Evolutionary conservation across 2,329 filamentous ascomycete genomes (phyloP).

Genomic region (Hypoxylon sp.): DNA sequence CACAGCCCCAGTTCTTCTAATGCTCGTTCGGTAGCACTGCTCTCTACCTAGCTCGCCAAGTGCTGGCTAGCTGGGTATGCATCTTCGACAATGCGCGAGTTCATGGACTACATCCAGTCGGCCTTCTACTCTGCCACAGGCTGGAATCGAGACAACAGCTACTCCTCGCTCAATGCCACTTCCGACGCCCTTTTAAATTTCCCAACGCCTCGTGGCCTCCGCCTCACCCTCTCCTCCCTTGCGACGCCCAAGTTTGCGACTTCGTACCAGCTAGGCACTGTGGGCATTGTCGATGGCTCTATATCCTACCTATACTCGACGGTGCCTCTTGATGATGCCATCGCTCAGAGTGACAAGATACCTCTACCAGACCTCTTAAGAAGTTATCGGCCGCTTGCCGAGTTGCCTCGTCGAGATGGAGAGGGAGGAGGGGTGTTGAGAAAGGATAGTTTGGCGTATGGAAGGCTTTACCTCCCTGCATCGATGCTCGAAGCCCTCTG

Average conservation of each 20-base stretch:
- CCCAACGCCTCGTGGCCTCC: slow-evolving; percentile 84
- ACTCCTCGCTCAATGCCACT: slow-evolving; percentile 87
- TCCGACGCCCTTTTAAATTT: slow-evolving; percentile 91
- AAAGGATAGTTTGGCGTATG: slow-evolving; percentile 77
- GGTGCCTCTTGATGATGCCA: slow-evolving; percentile 76
- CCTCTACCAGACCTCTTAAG: slow-evolving; percentile 83
- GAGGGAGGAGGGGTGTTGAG: slow-evolving; percentile 38
- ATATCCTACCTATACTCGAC: slow-evolving; percentile 97
- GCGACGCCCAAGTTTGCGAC: slow-evolving; percentile 94
- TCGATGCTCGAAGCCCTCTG: slow-evolving; percentile 90
- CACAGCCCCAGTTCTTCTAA: slow-evolving; percentile 13
- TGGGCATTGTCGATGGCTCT: slow-evolving; percentile 95
- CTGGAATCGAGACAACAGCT: slow-evolving; percentile 94
- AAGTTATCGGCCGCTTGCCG: slow-evolving; percentile 85
- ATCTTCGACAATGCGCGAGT: slow-evolving; percentile 81
- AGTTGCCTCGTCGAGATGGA: slow-evolving; percentile 60
- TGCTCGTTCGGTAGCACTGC: slow-evolving; percentile 30
- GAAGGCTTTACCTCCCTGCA: slow-evolving; percentile 84
- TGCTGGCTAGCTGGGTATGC: slow-evolving; percentile 38
- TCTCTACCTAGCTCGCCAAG: slow-evolving; percentile 42
- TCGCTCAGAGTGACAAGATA: slow-evolving; percentile 80
- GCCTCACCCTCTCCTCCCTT: slow-evolving; percentile 90
- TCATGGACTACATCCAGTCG: slow-evolving; percentile 96
- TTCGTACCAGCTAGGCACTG: slow-evolving; percentile 89
- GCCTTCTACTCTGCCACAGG: slow-evolving; percentile 88